A percentile compares a stretch with the other conserved stretches of the same genome.
Conservation (phyloP, 805 yeast species). For the Starmerella scarabaei region DNA sequence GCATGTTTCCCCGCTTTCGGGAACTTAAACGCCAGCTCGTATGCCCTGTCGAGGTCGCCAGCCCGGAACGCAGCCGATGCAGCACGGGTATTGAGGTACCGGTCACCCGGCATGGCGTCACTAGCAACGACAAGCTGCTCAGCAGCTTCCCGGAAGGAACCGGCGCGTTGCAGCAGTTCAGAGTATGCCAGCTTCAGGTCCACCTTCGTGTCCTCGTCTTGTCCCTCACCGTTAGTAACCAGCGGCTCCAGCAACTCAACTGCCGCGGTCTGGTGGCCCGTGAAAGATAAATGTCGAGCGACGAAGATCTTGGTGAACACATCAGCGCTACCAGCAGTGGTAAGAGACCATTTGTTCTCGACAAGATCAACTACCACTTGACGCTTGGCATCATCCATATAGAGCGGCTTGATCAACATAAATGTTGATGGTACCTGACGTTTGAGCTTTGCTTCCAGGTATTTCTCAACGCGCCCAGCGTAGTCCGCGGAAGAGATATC, state of each 20-base stretch:
- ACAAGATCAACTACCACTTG: slow-evolving; percentile 5
- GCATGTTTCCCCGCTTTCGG: slow-evolving; percentile 32
- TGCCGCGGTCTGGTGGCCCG: slow-evolving; percentile 44
- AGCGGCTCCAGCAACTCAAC: slow-evolving; percentile 46
- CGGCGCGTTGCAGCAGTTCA: slow-evolving; percentile 59
- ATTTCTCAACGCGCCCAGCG: slow-evolving; percentile 32
- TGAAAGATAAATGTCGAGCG: slow-evolving; percentile 51
- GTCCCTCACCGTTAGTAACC: slow-evolving; percentile 23
- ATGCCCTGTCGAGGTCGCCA: slow-evolving; percentile 58
- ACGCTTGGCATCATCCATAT: slow-evolving; percentile 9
- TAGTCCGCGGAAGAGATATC: slow-evolving; percentile 32
- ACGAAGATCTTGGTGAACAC: slow-evolving; percentile 10
- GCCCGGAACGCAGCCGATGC: slow-evolving; percentile 75
- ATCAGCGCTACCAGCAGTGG: slow-evolving; percentile 18
- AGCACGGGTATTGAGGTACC: slow-evolving; percentile 80
- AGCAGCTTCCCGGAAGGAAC: slow-evolving; percentile 51
- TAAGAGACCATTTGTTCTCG: slow-evolving; percentile 2
- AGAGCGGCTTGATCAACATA: slow-evolving; percentile 54
- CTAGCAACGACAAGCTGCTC: slow-evolving; percentile 58
- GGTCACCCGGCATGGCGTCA: slow-evolving; percentile 68
- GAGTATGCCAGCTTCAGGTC: slow-evolving; percentile 75
- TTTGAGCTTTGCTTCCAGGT: slow-evolving; percentile 48
- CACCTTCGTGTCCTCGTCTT: slow-evolving; percentile 33
- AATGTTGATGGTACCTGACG: slow-evolving; percentile 87
- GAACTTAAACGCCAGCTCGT: slow-evolving; percentile 60